These are phyloP conservation scores for Cercospora beticola DNA, from an alignment of 2,329 filamentous ascomycete species.

Conservation along the genomic window DNA sequence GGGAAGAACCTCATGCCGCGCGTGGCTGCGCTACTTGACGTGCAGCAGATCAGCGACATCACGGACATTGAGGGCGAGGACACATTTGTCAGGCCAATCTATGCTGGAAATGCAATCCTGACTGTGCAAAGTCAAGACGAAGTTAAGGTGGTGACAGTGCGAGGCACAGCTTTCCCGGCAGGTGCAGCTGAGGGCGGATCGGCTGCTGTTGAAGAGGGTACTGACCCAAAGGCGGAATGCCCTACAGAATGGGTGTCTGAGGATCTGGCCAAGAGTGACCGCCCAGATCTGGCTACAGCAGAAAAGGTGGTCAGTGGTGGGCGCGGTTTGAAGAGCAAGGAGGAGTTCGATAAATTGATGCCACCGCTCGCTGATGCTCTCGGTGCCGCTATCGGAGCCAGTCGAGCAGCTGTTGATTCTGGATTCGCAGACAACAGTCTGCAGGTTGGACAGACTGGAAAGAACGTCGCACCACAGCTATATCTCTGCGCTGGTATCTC, in stretches of 20 bases:
- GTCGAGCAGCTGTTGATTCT: constrained; percentile 90
- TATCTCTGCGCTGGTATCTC: constrained; percentile 96
- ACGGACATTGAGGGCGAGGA: constrained; percentile 83
- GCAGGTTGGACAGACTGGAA: constrained; percentile 97
- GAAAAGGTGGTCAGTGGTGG: constrained; percentile 88
- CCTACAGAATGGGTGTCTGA: constrained; percentile 89
- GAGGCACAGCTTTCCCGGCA: constrained; percentile 85
- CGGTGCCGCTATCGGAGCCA: constrained; percentile 93
- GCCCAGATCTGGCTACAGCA: constrained; percentile 90
- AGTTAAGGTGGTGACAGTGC: constrained; percentile 87
- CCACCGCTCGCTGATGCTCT: constrained; percentile 87
- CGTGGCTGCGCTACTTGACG: constrained; percentile 85
- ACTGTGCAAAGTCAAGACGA: constrained; percentile 87
- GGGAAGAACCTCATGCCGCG: constrained; percentile 93
- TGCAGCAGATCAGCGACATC: constrained; percentile 91
- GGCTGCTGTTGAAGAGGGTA: constrained; percentile 74
- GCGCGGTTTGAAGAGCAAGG: constrained; percentile 93
- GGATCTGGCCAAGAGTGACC: constrained; percentile 86
- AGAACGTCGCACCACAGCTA: constrained; percentile 94
- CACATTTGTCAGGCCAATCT: constrained; percentile 94
- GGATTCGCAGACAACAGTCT: constrained; percentile 98
- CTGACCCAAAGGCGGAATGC: constrained; percentile 74
- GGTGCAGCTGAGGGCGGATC: constrained; percentile 70
- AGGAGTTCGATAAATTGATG: constrained; percentile 93
- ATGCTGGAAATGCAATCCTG: constrained; percentile 94